Percentiles rank a stretch among this genome's conserved stretches.
These are phyloP conservation scores for Malus hybrid DNA, from an alignment of 331 rosid genomes.

Conservation along the genomic window DNA sequence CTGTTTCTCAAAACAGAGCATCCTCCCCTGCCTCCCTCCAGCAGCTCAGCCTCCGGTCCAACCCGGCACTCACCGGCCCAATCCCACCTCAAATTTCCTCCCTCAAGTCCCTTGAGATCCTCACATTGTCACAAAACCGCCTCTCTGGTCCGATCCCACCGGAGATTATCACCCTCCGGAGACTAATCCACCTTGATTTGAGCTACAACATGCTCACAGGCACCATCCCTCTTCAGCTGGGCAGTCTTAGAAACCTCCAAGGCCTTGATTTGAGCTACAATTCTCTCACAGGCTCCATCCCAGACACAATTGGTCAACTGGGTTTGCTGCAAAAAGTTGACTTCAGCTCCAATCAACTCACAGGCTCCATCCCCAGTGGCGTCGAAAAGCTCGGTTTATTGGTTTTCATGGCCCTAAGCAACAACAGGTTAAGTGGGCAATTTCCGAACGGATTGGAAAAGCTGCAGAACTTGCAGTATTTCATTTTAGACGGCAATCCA, in stretches of 20 bases:
- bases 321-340: conserved; percentile 45
- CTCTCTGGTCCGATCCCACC: conserved; percentile 27
- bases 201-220: conserved; percentile 47
- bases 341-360: conserved; percentile 44
- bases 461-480: conserved; percentile 40
- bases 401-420: conserved; percentile 41
- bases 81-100: conserved; percentile 38
- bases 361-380: conserved; percentile 27
- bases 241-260: conserved; percentile 32
- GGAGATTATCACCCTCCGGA: conserved; percentile 21
- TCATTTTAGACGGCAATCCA: conserved; percentile 49
- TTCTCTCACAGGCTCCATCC: conserved; percentile 32
- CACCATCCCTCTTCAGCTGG: conserved; percentile 25
- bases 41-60: conserved; percentile 45
- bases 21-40: conserved; percentile 25
- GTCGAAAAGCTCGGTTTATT: conserved; percentile 21
- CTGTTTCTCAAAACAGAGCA: conserved; percentile 3
- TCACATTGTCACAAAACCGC: conserved; percentile 47
- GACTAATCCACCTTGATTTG: conserved; percentile 42
- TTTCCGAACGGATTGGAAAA: conserved; percentile 33
- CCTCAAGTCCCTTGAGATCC: conserved; percentile 35
- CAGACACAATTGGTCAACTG: conserved; percentile 30
- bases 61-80: conserved; percentile 31
- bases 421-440: conserved; percentile 26
- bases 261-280: conserved; percentile 52